A percentile compares a stretch with the other conserved stretches of the same genome.
Evolutionary conservation across 148 eudicot species (phyloP).

Genomic region (Rhododendron williamsianum): DNA sequence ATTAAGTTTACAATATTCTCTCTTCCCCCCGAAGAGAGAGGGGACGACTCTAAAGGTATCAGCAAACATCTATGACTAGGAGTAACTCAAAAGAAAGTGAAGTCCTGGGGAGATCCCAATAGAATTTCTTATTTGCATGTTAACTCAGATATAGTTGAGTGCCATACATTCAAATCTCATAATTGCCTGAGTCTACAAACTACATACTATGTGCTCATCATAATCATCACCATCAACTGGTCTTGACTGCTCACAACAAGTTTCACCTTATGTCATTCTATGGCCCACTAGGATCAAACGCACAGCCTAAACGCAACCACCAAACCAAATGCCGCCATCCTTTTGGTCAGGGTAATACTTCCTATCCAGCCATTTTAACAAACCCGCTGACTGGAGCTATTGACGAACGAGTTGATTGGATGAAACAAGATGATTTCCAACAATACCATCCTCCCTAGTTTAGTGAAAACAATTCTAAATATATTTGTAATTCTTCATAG

Average conservation of each 20-base stretch:
- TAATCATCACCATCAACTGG: not conserved
- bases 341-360: not conserved
- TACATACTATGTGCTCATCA: not conserved
- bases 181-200: not conserved
- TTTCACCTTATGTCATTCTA: not conserved
- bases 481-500: not conserved
- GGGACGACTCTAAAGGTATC: not conserved
- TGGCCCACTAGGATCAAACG: not conserved
- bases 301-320: not conserved
- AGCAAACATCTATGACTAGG: not conserved
- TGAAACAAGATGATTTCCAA: not conserved
- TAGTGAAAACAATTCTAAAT: no score
- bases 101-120: not conserved
- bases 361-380: not conserved
- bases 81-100: not conserved
- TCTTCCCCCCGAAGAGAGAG: not conserved
- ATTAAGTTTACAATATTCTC: not conserved
- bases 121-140: not conserved
- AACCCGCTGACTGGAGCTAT: no score
- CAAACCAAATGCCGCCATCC: not conserved
- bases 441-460: not conserved
- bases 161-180: not conserved
- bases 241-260: not conserved
- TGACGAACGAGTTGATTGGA: not conserved
- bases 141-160: not conserved